Evolutionary conservation across 179 eudicot species (phyloP).

Genomic region (Patellifolia procumbens): DNA sequence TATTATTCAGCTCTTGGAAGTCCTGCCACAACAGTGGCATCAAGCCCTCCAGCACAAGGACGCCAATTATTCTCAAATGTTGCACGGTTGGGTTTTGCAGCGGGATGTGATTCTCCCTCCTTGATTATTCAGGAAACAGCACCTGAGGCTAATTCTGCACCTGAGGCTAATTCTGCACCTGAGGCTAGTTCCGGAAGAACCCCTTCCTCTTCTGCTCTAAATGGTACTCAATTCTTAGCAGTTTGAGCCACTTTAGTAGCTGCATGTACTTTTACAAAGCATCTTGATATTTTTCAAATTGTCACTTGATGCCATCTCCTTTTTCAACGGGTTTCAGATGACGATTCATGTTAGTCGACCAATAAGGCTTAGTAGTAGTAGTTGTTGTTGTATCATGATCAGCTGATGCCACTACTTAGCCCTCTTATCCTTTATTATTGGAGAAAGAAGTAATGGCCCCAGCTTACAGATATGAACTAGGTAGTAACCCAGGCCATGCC

Average conservation of each 20-base stretch:
- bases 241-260: background rate
- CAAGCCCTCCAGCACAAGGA: constrained; percentile 61
- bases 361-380: no score
- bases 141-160: constrained; percentile 32
- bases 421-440: no score
- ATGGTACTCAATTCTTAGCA: constrained; percentile 30
- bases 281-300: background rate
- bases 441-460: no score
- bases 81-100: constrained; percentile 92
- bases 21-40: constrained; percentile 47
- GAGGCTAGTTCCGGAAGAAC: constrained; percentile 36
- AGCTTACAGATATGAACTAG: no score
- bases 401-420: no score
- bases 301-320: no score
- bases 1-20: constrained; percentile 75
- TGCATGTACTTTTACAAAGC: background rate
- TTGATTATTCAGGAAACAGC: constrained; percentile 47
- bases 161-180: no score
- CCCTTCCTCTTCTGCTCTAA: constrained; percentile 40
- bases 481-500: no score
- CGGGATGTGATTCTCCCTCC: constrained; percentile 83
- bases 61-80: constrained; percentile 78
- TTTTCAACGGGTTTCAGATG: no score
- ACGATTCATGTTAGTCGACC: no score
- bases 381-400: no score